Evolutionary conservation across 1,139 yeast species (phyloP).

Genomic region (Pichia norvegensis): DNA sequence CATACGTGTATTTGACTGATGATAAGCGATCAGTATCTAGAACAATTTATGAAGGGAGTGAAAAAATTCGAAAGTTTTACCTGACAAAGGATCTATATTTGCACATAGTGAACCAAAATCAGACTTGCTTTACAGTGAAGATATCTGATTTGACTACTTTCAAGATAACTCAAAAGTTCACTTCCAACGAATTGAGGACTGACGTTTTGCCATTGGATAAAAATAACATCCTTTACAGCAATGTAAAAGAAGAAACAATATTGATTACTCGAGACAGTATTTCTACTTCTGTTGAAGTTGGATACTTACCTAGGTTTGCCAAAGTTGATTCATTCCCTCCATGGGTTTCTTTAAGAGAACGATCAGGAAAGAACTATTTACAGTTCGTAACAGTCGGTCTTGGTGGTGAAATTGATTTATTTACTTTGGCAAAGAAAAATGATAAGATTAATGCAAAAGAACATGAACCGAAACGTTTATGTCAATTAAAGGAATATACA

Average conservation of each 20-base stretch:
- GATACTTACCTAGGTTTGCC: conserved; percentile 39
- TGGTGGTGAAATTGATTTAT: conserved; percentile 41
- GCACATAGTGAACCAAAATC: neutral
- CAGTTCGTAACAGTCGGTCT: conserved; percentile 37
- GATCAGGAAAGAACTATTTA: neutral
- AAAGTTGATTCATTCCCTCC: conserved; percentile 28
- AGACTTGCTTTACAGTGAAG: neutral
- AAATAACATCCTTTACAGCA: neutral
- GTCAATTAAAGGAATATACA: neutral
- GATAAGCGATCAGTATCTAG: neutral
- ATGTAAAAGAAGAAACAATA: neutral
- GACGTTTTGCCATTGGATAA: neutral
- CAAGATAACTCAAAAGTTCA: neutral
- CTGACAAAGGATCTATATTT: neutral
- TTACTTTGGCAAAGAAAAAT: conserved; percentile 12
- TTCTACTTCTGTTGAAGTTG: conserved; percentile 13
- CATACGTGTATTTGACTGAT: neutral
- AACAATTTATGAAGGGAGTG: neutral
- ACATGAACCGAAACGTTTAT: neutral
- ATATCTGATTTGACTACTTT: neutral
- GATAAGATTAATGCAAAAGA: neutral
- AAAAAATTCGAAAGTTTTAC: neutral
- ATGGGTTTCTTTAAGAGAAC: conserved; percentile 29
- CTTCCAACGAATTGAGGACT: neutral
- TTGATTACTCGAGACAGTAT: neutral